Evolutionary conservation across 495 filamentous ascomycete genomes (phyloP), one percentile per base, ranked within the genome.

Genomic region (Trichoderma asperelloides): DNA sequence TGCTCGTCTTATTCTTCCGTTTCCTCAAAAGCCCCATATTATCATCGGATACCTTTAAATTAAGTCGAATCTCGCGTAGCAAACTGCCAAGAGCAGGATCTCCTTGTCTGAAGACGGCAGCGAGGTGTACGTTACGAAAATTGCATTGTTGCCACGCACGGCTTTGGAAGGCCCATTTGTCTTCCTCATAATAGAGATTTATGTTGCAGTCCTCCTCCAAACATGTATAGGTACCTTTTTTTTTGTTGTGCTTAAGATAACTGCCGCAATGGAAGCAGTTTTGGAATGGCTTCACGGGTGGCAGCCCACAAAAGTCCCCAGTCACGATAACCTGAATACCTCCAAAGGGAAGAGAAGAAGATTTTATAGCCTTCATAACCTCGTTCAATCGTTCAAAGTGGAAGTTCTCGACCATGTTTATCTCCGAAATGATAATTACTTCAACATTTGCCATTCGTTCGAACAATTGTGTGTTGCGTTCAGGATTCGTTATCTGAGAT

Each of bases 221-320:
- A 13, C 55, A 60, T 13, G 25, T 4, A 13, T 60, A 30, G 2
- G 3, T 60, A 2, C 23, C 13, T 60, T 8, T 1, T 30, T 7
- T 25, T 28, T 13, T 28, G 27, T 11, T 70, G 85, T 88, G 71
- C 84, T 87, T 67, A 77, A 89, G 90, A 82, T 93, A 15, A 82
- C 88, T 49, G 75, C 86, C 68, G 86, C 94, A 78, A 85, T 84
- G 65, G 89, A 96, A 39, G 86, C 89, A 80, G 90, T 96, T 70
- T 84, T 90, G 30, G 85, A 82, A 83, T 5, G 96, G 93, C 27
- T 89, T 91, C 15, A 98, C 92, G 0, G 94, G 94, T 0, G 95
- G 93, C 18, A 98, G 76, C 73, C 97, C 95, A 74, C 96, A 97
- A 74, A 97, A 98, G 76, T 98, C 95, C 0, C 95, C 95, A 0